Percentiles rank a stretch among this genome's conserved stretches.
These are phyloP conservation scores for Pseudogymnoascus sp. DNA, from an alignment of 2,329 filamentous ascomycete genomes.

Conservation along the genomic window DNA sequence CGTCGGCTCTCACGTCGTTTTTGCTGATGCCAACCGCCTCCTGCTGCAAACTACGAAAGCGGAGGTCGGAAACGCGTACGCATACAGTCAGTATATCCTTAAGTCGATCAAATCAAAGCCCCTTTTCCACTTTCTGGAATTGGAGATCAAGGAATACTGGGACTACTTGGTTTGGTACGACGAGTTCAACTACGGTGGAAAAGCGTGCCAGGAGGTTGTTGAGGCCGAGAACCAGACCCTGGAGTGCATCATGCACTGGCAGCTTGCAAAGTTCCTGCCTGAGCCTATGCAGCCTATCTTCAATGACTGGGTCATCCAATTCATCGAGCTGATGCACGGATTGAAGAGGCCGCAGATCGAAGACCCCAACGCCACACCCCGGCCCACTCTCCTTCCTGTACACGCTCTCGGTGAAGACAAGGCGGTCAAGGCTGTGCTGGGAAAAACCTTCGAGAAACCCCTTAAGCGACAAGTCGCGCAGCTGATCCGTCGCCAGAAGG, in stretches of 20 bases:
- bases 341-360: constrained; percentile 58
- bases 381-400: constrained; percentile 50
- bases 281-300: constrained; percentile 72
- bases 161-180: constrained; percentile 99
- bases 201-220: constrained; percentile 75
- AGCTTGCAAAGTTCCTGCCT: constrained; percentile 85
- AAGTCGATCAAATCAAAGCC: constrained; percentile 96
- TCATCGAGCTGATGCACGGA: constrained; percentile 86
- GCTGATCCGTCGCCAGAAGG: constrained; percentile 77
- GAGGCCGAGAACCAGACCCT: constrained; percentile 69
- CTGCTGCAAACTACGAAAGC: constrained; percentile 93
- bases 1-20: constrained; percentile 92
- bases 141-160: constrained; percentile 98
- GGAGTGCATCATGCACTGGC: constrained; percentile 97
- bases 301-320: constrained; percentile 88
- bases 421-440: constrained; percentile 57
- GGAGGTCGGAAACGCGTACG: constrained; percentile 92
- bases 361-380: constrained; percentile 43
- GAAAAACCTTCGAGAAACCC: constrained; percentile 78
- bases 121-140: constrained; percentile 91
- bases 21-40: constrained; percentile 80
- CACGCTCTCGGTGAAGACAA: constrained; percentile 49
- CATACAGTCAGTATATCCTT: constrained; percentile 94
- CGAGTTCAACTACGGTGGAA: constrained; percentile 96
- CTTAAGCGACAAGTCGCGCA: constrained; percentile 79